phyloP scores from a whole-genome alignment of 768 basidiomycete genomes.

The Mycena capillaripes region DNA sequence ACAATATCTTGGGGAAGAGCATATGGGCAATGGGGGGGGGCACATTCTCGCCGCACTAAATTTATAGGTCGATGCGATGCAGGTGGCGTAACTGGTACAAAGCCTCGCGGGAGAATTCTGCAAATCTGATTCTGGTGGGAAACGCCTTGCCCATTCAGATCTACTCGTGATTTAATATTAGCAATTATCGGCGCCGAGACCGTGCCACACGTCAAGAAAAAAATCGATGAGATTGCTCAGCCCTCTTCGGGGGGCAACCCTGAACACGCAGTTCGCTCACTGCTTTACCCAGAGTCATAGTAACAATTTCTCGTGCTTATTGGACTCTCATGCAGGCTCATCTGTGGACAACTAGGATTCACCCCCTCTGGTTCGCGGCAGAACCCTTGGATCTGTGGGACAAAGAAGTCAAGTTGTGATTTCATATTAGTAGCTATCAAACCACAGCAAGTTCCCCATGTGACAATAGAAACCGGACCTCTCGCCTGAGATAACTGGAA shows the following conservation, averaged over 20 bases:
- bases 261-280: neutral
- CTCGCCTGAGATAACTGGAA: slow-evolving; percentile 14
- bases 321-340: too few relatives aligned
- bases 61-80: slow-evolving; percentile 20
- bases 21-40: neutral
- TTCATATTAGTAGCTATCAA: slow-evolving; percentile 23
- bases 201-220: slow-evolving; percentile 22
- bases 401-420: slow-evolving; percentile 27
- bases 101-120: slow-evolving; percentile 31
- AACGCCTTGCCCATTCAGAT: slow-evolving; percentile 7
- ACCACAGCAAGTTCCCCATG: slow-evolving; percentile 14
- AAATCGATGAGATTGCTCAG: neutral
- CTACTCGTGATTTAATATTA: slow-evolving; percentile 33
- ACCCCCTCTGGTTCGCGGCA: slow-evolving; percentile 8
- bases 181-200: slow-evolving; percentile 20
- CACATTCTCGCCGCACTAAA: neutral
- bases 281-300: neutral
- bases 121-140: slow-evolving; percentile 26
- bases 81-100: slow-evolving; percentile 3
- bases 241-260: too few relatives aligned
- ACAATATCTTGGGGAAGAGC: slow-evolving; percentile 26
- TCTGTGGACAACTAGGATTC: neutral
- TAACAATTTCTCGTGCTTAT: neutral
- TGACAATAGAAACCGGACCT: slow-evolving; percentile 14
- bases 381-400: slow-evolving; percentile 17